Percentiles rank a stretch among this genome's conserved stretches.
These are phyloP conservation scores for Hypoxylon perforatum DNA, from an alignment of 495 filamentous ascomycete genomes.

Conservation along the genomic window DNA sequence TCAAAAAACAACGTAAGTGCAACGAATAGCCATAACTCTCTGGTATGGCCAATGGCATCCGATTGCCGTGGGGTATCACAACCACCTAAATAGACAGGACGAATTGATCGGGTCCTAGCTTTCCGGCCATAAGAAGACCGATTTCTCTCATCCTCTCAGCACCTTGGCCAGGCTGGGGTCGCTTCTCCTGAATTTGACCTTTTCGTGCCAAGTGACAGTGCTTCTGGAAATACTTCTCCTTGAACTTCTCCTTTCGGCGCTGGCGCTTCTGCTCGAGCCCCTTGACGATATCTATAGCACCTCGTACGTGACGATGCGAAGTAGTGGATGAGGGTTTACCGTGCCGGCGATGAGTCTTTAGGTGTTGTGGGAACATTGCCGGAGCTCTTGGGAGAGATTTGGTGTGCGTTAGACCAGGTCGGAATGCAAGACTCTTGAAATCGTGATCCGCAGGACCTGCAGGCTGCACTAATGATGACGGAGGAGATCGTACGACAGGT, in stretches of 20 bases:
- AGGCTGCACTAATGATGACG: slow-evolving; percentile 52
- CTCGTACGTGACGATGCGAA: slow-evolving; percentile 68
- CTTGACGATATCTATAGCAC: slow-evolving; percentile 96
- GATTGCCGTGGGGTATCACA: slow-evolving; percentile 32
- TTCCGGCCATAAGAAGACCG: slow-evolving; percentile 86
- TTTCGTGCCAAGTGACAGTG: slow-evolving; percentile 69
- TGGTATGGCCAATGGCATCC: slow-evolving; percentile 9
- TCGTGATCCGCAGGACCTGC: slow-evolving; percentile 48
- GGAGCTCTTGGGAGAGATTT: slow-evolving; percentile 82
- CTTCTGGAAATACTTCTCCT: slow-evolving; percentile 71
- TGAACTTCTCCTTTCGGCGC: slow-evolving; percentile 86
- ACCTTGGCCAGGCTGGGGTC: slow-evolving; percentile 81
- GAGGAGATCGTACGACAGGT: slow-evolving; percentile 54
- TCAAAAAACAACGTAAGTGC: slow-evolving; percentile 38
- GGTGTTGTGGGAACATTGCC: slow-evolving; percentile 71
- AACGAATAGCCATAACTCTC: slow-evolving; percentile 28
- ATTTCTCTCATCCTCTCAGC: slow-evolving; percentile 94
- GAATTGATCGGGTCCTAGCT: slow-evolving; percentile 77
- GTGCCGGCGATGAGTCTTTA: slow-evolving; percentile 48
- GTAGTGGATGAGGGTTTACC: slow-evolving; percentile 48
- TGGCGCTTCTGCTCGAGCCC: slow-evolving; percentile 94
- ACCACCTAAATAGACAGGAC: slow-evolving; percentile 80
- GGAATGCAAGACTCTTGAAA: slow-evolving; percentile 71
- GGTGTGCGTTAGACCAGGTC: slow-evolving; percentile 72
- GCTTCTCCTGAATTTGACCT: slow-evolving; percentile 57